These are phyloP conservation scores for Salinomyces thailandicus DNA, from an alignment of 2,329 filamentous ascomycete species.

Conservation along the genomic window DNA sequence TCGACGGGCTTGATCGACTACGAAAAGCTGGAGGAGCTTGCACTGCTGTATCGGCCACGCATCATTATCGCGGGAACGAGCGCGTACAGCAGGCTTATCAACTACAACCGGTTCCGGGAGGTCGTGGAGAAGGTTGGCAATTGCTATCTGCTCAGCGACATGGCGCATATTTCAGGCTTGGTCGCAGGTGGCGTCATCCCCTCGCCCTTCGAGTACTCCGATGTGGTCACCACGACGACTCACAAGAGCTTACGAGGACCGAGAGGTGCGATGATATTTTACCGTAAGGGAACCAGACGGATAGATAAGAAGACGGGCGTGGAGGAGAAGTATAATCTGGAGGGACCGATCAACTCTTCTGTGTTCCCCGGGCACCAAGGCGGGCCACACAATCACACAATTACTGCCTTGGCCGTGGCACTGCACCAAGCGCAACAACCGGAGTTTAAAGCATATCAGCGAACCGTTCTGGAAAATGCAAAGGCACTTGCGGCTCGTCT, in stretches of 20 bases:
- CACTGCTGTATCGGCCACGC: constrained; percentile 85
- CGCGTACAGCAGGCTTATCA: constrained; percentile 90
- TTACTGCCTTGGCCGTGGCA: constrained; percentile 87
- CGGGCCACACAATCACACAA: constrained; percentile 97
- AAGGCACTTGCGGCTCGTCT: constrained; percentile 68
- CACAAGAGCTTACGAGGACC: constrained; percentile 96
- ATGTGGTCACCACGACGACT: constrained; percentile 94
- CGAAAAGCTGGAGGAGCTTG: constrained; percentile 76
- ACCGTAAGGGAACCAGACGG: constrained; percentile 78
- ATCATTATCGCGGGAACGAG: constrained; percentile 90
- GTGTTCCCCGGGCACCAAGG: constrained; percentile 98
- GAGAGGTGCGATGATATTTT: constrained; percentile 97
- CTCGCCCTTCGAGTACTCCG: constrained; percentile 77
- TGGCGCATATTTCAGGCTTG: constrained; percentile 93
- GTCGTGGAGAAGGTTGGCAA: constrained; percentile 72
- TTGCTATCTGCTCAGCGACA: constrained; percentile 87
- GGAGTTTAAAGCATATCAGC: constrained; percentile 88
- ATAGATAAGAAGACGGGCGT: constrained; percentile 77
- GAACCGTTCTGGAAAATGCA: constrained; percentile 80
- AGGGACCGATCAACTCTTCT: constrained; percentile 85
- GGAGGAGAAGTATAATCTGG: constrained; percentile 80
- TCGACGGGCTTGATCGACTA: constrained; percentile 93
- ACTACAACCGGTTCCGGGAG: constrained; percentile 84
- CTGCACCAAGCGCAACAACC: constrained; percentile 83
- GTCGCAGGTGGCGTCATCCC: constrained; percentile 86